Percentiles rank a stretch among this genome's conserved stretches.
phyloP scores from a whole-genome alignment of 1,284 basidiomycete genomes.

The Marasmius tenuissimus region DNA sequence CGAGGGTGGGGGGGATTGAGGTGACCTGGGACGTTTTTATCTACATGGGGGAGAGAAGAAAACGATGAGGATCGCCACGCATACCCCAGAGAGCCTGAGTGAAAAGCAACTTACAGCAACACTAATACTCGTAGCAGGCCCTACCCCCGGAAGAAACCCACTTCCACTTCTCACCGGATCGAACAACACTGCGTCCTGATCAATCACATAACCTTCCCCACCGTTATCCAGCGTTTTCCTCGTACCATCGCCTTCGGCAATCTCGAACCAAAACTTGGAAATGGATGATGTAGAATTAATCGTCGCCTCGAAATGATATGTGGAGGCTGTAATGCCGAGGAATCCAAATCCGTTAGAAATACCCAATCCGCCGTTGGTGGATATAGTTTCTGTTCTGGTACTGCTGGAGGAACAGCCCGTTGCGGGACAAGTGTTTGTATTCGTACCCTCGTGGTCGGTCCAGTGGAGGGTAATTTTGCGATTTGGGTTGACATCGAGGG shows the following conservation, averaged over 20 bases:
- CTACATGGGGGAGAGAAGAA: too few relatives aligned
- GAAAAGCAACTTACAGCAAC: not conserved
- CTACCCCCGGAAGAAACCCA: not conserved
- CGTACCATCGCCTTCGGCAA: conserved; percentile 6
- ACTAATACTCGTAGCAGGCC: not conserved
- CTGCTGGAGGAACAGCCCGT: conserved; percentile 2
- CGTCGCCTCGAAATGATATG: conserved; percentile 5
- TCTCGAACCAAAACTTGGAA: conserved; percentile 11
- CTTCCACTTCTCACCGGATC: not conserved
- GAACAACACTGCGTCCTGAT: conserved; percentile 3
- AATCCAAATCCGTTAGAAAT: not conserved
- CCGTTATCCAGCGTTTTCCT: conserved; percentile 1
- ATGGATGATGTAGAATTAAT: conserved; percentile 5
- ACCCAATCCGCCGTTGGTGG: not conserved
- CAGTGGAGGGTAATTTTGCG: conserved; percentile 4
- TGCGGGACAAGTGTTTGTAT: not conserved
- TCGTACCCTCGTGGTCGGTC: conserved; percentile 1
- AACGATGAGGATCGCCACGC: too few relatives aligned
- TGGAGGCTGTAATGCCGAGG: not conserved
- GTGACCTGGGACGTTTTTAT: not conserved
- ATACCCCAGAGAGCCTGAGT: not conserved
- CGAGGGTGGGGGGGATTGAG: not conserved
- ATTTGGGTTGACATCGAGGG: not conserved
- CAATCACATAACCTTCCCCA: conserved; percentile 4
- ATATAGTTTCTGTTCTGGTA: not conserved